Evolutionary conservation across 495 filamentous ascomycete genomes (phyloP).

Genomic region (Elasticomyces elasticus): DNA sequence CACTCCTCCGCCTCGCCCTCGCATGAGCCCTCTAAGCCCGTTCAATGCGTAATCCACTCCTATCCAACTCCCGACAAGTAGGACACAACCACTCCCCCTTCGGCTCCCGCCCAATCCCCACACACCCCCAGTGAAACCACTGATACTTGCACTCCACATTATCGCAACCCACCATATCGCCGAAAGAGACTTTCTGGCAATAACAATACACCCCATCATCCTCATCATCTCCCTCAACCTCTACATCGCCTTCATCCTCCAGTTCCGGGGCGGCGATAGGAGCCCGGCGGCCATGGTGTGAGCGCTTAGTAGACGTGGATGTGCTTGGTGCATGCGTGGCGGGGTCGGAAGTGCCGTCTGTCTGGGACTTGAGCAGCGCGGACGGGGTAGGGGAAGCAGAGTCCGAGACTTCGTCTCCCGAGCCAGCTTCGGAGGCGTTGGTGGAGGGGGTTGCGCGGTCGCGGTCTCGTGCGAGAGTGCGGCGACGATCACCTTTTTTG

Average conservation of each 20-base stretch:
- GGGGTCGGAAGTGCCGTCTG: conserved; percentile 11
- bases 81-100: conserved; percentile 89
- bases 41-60: too few relatives aligned
- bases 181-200: conserved; percentile 85
- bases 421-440: conserved; percentile 18
- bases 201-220: conserved; percentile 88
- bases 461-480: conserved; percentile 9
- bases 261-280: not conserved
- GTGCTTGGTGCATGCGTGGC: conserved; percentile 8
- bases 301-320: conserved; percentile 11
- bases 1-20: too few relatives aligned
- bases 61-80: too few relatives aligned
- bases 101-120: conserved; percentile 80
- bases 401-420: conserved; percentile 14
- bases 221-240: conserved; percentile 72
- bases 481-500: conserved; percentile 16
- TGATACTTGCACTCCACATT: conserved; percentile 85
- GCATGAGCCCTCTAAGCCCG: too few relatives aligned
- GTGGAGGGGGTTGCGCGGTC: conserved; percentile 16
- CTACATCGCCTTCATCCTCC: conserved; percentile 44
- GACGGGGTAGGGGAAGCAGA: conserved; percentile 15
- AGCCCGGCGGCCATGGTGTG: conserved; percentile 29
- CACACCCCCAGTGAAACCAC: conserved; percentile 98
- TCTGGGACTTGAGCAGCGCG: conserved; percentile 11
- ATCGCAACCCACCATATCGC: conserved; percentile 97